phyloP scores from a whole-genome alignment of 2,329 filamentous ascomycete species.

The Cytospora mali region DNA sequence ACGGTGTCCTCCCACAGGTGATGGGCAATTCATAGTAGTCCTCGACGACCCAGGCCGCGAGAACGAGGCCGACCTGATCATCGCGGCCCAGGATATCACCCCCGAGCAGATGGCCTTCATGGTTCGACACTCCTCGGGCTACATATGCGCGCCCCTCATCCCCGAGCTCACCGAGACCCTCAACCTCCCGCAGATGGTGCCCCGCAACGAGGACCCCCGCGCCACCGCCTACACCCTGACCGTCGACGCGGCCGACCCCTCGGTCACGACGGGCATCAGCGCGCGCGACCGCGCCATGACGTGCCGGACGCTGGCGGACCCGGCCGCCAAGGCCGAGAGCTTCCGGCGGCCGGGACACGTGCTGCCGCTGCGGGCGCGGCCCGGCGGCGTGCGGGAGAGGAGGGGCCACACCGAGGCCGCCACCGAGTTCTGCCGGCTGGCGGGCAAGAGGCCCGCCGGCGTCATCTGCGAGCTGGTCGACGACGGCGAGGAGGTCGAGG shows the following conservation, averaged over 20 bases:
- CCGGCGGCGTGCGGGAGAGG: slow-evolving; percentile 79
- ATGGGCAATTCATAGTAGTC: slow-evolving; percentile 92
- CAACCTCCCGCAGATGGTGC: slow-evolving; percentile 87
- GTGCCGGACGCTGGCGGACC: slow-evolving; percentile 75
- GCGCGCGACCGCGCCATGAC: slow-evolving; percentile 85
- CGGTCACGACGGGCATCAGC: slow-evolving; percentile 85
- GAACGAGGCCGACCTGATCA: slow-evolving; percentile 98
- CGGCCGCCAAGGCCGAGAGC: slow-evolving; percentile 54
- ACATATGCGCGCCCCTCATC: slow-evolving; percentile 85
- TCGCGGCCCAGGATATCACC: slow-evolving; percentile 83
- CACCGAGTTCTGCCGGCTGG: slow-evolving; percentile 84
- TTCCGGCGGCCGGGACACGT: slow-evolving; percentile 89
- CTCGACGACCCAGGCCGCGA: slow-evolving; percentile 91
- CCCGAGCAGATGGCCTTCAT: slow-evolving; percentile 94
- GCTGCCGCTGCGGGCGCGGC: slow-evolving; percentile 76
- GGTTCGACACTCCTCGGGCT: slow-evolving; percentile 86
- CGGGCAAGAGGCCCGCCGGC: slow-evolving; percentile 74
- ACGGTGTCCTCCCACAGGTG: slow-evolving; percentile 47
- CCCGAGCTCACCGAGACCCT: slow-evolving; percentile 70
- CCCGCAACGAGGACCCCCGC: slow-evolving; percentile 74
- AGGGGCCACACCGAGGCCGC: slow-evolving; percentile 92
- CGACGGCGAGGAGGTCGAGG: slow-evolving; percentile 73
- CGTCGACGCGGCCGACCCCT: slow-evolving; percentile 74
- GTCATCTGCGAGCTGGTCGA: slow-evolving; percentile 93
- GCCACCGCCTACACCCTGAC: slow-evolving; percentile 92